Conservation (phyloP, 306 rosid genomes). For the Medicago arabica region DNA sequence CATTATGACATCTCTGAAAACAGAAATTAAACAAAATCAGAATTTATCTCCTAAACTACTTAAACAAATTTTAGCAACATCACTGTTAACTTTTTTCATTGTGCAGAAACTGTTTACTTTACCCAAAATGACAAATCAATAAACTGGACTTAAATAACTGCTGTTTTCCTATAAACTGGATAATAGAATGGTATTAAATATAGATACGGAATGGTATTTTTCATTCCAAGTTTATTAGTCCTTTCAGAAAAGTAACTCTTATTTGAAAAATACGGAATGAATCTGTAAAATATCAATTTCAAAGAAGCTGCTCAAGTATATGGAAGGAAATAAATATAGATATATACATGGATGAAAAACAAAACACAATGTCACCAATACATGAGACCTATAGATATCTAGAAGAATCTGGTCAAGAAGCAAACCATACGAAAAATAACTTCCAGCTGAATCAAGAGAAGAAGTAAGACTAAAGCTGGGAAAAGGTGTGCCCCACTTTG, state of each 20-base stretch:
- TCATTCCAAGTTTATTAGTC: slow-evolving; percentile 10
- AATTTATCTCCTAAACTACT: slow-evolving; percentile 12
- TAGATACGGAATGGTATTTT: too few relatives aligned
- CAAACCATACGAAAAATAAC: slow-evolving; percentile 71
- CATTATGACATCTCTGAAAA: slow-evolving; percentile 79
- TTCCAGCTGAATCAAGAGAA: slow-evolving; percentile 69
- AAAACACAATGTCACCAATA: slow-evolving; percentile 28
- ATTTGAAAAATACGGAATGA: slow-evolving; percentile 10
- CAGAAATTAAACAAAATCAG: slow-evolving; percentile 40
- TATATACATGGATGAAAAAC: slow-evolving; percentile 9
- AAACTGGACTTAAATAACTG: slow-evolving; percentile 14
- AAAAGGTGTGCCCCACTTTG: slow-evolving; percentile 74
- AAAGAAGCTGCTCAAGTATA: slow-evolving; percentile 26
- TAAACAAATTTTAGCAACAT: slow-evolving; percentile 34
- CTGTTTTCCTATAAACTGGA: slow-evolving; percentile 4
- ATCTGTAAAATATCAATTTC: slow-evolving; percentile 12
- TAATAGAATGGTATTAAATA: slow-evolving; percentile 9
- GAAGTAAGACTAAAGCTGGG: slow-evolving; percentile 61
- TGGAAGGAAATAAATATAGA: slow-evolving; percentile 19
- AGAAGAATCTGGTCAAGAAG: slow-evolving; percentile 40
- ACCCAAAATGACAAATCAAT: slow-evolving; percentile 2
- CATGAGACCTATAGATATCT: slow-evolving; percentile 35
- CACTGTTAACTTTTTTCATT: slow-evolving; percentile 26
- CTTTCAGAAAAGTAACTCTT: slow-evolving; percentile 32
- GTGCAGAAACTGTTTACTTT: slow-evolving; percentile 27